Percentiles rank a stretch among this genome's conserved stretches.
phyloP scores from a whole-genome alignment of 1,284 basidiomycete genomes.

The Tilletia setariae region DNA sequence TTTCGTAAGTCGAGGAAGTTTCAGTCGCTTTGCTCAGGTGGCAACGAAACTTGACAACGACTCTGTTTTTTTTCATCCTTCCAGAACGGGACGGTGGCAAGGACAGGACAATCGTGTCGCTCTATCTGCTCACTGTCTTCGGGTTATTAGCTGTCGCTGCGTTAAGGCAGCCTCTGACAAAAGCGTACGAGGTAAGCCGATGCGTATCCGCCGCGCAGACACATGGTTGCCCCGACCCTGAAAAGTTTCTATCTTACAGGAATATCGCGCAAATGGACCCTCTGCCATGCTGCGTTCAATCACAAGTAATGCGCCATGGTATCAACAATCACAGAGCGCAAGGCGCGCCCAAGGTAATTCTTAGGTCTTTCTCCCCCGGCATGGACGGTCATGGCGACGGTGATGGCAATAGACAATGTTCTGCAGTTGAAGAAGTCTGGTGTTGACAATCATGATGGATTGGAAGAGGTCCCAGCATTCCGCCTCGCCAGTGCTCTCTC shows the following conservation, averaged over 20 bases:
- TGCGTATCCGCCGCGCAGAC: not conserved
- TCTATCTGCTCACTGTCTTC: slow-evolving; percentile 35
- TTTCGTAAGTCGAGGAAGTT: slow-evolving; percentile 33
- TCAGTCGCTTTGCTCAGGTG: not conserved
- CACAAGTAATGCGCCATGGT: slow-evolving; percentile 7
- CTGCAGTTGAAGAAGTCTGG: no score
- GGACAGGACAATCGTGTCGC: slow-evolving; percentile 45
- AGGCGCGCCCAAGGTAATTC: not conserved
- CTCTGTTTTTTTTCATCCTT: not conserved
- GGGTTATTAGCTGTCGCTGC: slow-evolving; percentile 18
- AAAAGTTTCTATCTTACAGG: not conserved
- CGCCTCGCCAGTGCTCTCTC: slow-evolving; percentile 9
- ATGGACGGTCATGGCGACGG: not conserved
- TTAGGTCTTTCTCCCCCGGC: no score
- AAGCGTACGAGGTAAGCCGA: slow-evolving; percentile 8
- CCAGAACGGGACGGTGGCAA: slow-evolving; percentile 47
- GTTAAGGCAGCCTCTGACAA: not conserved
- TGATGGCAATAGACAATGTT: not conserved
- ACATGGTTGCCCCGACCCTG: not conserved
- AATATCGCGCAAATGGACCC: not conserved
- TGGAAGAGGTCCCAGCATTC: no score
- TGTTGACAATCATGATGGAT: no score
- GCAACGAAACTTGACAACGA: not conserved
- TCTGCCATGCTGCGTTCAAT: slow-evolving; percentile 9
- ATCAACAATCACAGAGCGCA: slow-evolving; percentile 3